Evolutionary conservation across 2,329 filamentous ascomycete genomes (phyloP).

Genomic region (Cladophialophora immunda): DNA sequence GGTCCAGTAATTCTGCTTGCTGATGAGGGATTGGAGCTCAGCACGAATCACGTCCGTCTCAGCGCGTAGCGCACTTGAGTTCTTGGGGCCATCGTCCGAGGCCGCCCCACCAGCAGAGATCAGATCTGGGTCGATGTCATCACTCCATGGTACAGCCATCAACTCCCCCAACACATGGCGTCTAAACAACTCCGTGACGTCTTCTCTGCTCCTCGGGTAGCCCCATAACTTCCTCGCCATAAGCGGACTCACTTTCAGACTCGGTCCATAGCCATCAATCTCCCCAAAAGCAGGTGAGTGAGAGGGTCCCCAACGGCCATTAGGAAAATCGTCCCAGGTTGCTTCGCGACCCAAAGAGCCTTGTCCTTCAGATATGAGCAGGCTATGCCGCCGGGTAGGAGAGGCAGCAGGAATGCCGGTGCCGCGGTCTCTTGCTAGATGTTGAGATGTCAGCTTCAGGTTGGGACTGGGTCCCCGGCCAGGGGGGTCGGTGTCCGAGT

Average conservation of each 20-base stretch:
- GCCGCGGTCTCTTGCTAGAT: slow-evolving; percentile 77
- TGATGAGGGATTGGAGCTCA: slow-evolving; percentile 78
- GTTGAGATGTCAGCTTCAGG: slow-evolving; percentile 64
- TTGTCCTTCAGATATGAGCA: slow-evolving; percentile 94
- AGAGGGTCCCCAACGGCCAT: slow-evolving; percentile 93
- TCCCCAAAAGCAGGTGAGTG: slow-evolving; percentile 93
- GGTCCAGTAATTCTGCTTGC: slow-evolving; percentile 88
- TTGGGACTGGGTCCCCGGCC: slow-evolving; percentile 6
- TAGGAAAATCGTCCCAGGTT: slow-evolving; percentile 98
- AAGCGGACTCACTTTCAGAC: slow-evolving; percentile 85
- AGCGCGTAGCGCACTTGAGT: slow-evolving; percentile 64
- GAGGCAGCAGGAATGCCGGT: slow-evolving; percentile 76
- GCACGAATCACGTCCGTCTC: slow-evolving; percentile 84
- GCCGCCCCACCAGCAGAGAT: not conserved
- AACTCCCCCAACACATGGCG: slow-evolving; percentile 82
- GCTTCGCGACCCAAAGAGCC: slow-evolving; percentile 89
- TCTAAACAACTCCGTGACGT: slow-evolving; percentile 83
- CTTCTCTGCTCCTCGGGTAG: slow-evolving; percentile 71
- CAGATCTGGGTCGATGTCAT: slow-evolving; percentile 68
- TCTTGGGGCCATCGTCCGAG: slow-evolving; percentile 34
- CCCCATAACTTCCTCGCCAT: slow-evolving; percentile 89
- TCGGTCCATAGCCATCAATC: slow-evolving; percentile 98
- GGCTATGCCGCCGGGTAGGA: slow-evolving; percentile 81
- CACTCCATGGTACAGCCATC: slow-evolving; percentile 88
- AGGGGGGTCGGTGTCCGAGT: slow-evolving; percentile 17